Evolutionary conservation across 805 yeast genomes (phyloP).

Genomic region (Myxozyma lipomycoides): DNA sequence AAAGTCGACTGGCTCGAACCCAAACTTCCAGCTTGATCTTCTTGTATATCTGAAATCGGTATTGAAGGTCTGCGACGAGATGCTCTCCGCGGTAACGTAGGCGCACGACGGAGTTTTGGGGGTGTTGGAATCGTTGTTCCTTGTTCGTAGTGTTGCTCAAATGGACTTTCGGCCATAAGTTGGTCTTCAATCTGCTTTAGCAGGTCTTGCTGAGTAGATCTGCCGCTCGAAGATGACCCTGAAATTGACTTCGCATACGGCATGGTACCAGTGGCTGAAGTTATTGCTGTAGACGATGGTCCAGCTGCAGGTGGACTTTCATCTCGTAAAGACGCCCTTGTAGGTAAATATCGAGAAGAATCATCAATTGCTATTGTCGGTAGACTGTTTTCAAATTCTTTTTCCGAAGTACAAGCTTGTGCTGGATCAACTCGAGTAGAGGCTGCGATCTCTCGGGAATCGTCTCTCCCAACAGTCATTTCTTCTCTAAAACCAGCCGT

Average conservation of each 20-base stretch:
- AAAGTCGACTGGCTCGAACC: background rate
- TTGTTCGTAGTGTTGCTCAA: background rate
- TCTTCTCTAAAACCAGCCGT: background rate
- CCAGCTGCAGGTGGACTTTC: background rate
- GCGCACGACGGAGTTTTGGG: background rate
- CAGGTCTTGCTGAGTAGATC: slow-evolving; percentile 9
- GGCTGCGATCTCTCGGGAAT: too few relatives aligned
- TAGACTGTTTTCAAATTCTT: too few relatives aligned
- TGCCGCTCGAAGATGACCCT: background rate
- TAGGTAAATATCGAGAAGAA: too few relatives aligned
- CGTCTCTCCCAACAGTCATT: too few relatives aligned
- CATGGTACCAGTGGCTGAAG: too few relatives aligned
- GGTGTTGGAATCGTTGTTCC: background rate
- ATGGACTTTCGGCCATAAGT: slow-evolving; percentile 18
- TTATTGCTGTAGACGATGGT: background rate
- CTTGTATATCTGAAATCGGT: background rate
- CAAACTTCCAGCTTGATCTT: background rate
- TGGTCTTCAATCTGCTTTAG: slow-evolving; percentile 21
- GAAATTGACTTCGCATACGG: background rate
- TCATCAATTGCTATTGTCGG: too few relatives aligned
- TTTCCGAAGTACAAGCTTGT: too few relatives aligned
- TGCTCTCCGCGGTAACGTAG: background rate
- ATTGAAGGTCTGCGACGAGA: background rate
- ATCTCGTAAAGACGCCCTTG: background rate
- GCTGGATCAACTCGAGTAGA: too few relatives aligned